Evolutionary conservation across 2,329 filamentous ascomycete genomes (phyloP), one percentile per base, ranked within the genome.

Genomic region (Talaromyces sp.): DNA sequence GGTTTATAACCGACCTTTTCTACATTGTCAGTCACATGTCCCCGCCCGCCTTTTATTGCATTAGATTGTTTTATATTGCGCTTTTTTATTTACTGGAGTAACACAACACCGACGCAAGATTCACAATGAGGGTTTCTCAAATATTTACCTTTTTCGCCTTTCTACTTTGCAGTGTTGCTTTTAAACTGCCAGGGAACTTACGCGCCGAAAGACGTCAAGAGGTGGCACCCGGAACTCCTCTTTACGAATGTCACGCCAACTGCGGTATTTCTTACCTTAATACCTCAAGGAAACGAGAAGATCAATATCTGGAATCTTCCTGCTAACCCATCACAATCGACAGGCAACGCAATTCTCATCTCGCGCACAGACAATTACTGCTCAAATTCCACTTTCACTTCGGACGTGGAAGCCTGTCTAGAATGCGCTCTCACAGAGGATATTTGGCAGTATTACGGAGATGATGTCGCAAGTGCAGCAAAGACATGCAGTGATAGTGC

Each of bases 401-500:
- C 67, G 4, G 60, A 68, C 16, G 65, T 75, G n/a, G 62, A 65
- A 12, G 68, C 61, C 5, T 75, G 73, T 65, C 73, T 82, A 31
- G 68, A 77, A 54, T 82, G 80, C 61, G 79, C 79, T 50, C 64
- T 75, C 34, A 67, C 74, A 23, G 76, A 74, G 58, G 69, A 80
- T 33, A 79, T 82, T 65, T 82, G 79, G 79, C 66, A 73, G 51
- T 73, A 76, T 63, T 82, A 82, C 56, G 76, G 78, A 16, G 61
- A 65, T 18, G 69, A 72, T 9, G 74, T 82, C 23, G 63, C 66
- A 18, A 65, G 66, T 1, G 78, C 76, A 27, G 79, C 79, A 12
- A 63, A 72, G 16, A 59, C 61, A 14, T 72, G 66, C 8, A 79
- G 78, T 63, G 72, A 61, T 56, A 27, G 56, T 61, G 52, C 52